Base-by-base conservation (phyloP, 768 basidiomycete genomes). In the Tylopilus cervinicoccineus region DNA sequence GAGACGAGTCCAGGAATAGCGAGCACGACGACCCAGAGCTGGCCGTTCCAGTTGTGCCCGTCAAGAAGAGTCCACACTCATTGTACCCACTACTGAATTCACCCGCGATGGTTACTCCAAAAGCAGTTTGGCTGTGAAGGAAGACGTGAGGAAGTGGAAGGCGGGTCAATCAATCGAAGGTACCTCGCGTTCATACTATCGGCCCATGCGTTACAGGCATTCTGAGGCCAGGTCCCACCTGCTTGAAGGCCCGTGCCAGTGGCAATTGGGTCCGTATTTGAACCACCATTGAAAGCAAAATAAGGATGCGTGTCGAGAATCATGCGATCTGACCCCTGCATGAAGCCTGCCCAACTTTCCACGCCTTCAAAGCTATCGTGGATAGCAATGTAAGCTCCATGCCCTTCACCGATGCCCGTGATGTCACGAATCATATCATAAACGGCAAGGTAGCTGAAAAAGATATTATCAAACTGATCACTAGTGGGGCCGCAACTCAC, bases 21-120 rank as follows among this genome's bases (percentile, higher is more conserved):
- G 75, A 34, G 67, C 79, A 62, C 69, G 64, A 57, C 4, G 54
- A n/a, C 24, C 61, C 67, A 47, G 55, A 63, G 40, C 51, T 63
- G 13, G 55, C 49, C 1, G 66, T 59, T 16, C 59, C 50, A 8
- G 60, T 53, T 34, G 70, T 61, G 41, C 64, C 69, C 33, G 70
- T 73, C 52, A 71, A 69, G 63, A 63, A 79, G 42, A 77, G 67
- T 12, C 82, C 86, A 58, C 88, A 88, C 44, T 79, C 73, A 58
- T 85, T 88, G 56, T 72, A 75, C 10, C 80, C 84, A 2, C 74
- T 74, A 44, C 84, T 80, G 66, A 85, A 92, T 66, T 94, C 92
- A 36, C 88, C 92, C 1, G 81, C 81, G 22, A 84, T 61, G 13
- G 81, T 81, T 33, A 92, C 67, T 10, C 92, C 92, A 57, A 90